Evolutionary conservation across 257 asterid genomes (phyloP).

Genomic region (Lithospermum erythrorhizon): DNA sequence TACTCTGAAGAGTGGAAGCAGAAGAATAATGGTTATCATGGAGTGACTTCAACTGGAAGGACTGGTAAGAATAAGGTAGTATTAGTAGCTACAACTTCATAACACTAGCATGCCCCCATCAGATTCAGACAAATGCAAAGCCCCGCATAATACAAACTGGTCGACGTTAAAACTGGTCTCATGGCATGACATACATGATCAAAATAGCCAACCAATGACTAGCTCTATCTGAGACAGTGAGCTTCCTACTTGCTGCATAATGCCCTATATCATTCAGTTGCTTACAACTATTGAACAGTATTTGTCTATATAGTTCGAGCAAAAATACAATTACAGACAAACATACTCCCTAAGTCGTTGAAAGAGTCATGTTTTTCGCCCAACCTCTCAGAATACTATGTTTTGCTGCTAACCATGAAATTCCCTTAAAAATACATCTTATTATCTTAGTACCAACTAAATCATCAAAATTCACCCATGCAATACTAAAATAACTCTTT

Average conservation of each 20-base stretch:
- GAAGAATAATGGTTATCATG: neutral
- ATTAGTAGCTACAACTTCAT: neutral
- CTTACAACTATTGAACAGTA: neutral
- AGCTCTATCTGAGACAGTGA: neutral
- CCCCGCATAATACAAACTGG: neutral
- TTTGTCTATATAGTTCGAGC: neutral
- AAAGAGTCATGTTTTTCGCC: neutral
- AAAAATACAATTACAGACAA: neutral
- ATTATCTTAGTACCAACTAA: neutral
- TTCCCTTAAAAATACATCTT: neutral
- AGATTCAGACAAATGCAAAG: neutral
- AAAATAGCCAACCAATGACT: neutral
- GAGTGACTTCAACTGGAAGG: neutral
- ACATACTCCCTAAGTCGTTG: neutral
- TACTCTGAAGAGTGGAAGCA: neutral
- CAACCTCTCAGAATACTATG: neutral
- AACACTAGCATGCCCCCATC: neutral
- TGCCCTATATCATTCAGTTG: neutral
- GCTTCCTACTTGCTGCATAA: neutral
- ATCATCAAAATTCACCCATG: neutral
- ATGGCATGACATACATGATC: no score
- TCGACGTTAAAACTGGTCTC: no score
- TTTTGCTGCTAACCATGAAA: neutral
- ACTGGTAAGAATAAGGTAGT: neutral
- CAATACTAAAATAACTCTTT: conserved; percentile 3